phyloP scores from a whole-genome alignment of 2,329 filamentous ascomycete species.

The Pestalotiopsis sp. region DNA sequence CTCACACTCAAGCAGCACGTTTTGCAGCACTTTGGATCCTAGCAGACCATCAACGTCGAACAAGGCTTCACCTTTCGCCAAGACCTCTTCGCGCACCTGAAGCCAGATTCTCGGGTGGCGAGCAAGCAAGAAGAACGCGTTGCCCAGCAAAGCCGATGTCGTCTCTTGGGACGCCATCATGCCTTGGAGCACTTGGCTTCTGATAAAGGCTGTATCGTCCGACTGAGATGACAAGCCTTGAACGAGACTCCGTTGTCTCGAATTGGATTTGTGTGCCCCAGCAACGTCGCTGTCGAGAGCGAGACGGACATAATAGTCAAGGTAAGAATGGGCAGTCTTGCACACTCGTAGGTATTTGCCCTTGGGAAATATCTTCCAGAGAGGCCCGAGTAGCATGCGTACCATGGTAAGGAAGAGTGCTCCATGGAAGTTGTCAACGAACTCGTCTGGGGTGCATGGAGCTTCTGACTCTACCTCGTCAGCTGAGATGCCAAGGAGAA shows the following conservation, averaged over 20 bases:
- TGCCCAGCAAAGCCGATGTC: slow-evolving; percentile 8
- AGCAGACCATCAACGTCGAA: neutral
- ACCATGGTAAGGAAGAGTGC: slow-evolving; percentile 13
- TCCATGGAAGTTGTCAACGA: slow-evolving; percentile 7
- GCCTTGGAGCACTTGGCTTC: slow-evolving; percentile 15
- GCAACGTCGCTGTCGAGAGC: neutral
- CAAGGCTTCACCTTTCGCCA: neutral
- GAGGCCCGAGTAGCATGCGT: slow-evolving; percentile 2
- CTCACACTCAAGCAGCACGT: neutral
- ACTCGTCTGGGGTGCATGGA: neutral
- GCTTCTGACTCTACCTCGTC: neutral
- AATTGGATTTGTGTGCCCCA: neutral
- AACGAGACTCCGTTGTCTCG: neutral
- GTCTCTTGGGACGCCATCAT: slow-evolving; percentile 18
- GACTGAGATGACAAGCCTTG: neutral
- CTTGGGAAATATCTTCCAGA: slow-evolving; percentile 9
- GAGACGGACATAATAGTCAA: neutral
- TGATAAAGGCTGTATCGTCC: neutral
- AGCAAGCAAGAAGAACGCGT: neutral
- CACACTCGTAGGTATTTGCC: neutral
- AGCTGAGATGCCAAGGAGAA: neutral
- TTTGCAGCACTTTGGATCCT: neutral
- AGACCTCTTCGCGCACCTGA: neutral
- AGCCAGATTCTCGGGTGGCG: neutral
- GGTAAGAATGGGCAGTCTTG: neutral